These are phyloP conservation scores for Suillus placidus DNA, from an alignment of 768 basidiomycete genomes.

Conservation along the genomic window DNA sequence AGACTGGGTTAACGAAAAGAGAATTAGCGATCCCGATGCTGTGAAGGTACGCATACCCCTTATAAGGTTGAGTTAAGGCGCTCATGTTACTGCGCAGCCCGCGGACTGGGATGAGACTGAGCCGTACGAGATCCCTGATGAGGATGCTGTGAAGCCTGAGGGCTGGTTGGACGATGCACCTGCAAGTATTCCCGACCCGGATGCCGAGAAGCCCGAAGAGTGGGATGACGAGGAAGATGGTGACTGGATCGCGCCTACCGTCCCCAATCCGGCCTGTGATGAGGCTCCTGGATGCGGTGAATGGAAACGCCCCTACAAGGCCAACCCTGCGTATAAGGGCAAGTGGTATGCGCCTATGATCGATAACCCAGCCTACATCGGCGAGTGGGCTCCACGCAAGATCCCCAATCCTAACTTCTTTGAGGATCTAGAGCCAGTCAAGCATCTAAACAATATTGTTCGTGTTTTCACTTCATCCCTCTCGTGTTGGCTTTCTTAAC, in stretches of 20 bases:
- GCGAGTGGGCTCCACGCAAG: slow-evolving; percentile 89
- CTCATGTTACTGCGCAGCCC: slow-evolving; percentile 50
- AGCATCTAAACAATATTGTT: slow-evolving; percentile 84
- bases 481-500: slow-evolving; percentile 6
- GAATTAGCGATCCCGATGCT: slow-evolving; percentile 83
- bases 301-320: slow-evolving; percentile 88
- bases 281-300: slow-evolving; percentile 93
- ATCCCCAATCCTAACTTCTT: slow-evolving; percentile 91
- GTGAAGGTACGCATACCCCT: slow-evolving; percentile 57
- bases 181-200: slow-evolving; percentile 83
- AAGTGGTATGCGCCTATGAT: slow-evolving; percentile 96
- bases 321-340: slow-evolving; percentile 96
- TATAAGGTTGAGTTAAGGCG: background rate
- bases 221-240: slow-evolving; percentile 99
- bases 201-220: slow-evolving; percentile 95
- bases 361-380: slow-evolving; percentile 97
- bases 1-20: slow-evolving; percentile 90
- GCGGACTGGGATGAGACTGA: slow-evolving; percentile 98
- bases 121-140: slow-evolving; percentile 88
- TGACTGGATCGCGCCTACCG: slow-evolving; percentile 92
- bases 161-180: slow-evolving; percentile 96
- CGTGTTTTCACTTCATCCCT: slow-evolving; percentile 26
- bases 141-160: slow-evolving; percentile 86
- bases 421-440: slow-evolving; percentile 82
- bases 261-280: slow-evolving; percentile 88